Conservation (phyloP, 2,329 filamentous ascomycete genomes). For the Sporothrix inflata region DNA sequence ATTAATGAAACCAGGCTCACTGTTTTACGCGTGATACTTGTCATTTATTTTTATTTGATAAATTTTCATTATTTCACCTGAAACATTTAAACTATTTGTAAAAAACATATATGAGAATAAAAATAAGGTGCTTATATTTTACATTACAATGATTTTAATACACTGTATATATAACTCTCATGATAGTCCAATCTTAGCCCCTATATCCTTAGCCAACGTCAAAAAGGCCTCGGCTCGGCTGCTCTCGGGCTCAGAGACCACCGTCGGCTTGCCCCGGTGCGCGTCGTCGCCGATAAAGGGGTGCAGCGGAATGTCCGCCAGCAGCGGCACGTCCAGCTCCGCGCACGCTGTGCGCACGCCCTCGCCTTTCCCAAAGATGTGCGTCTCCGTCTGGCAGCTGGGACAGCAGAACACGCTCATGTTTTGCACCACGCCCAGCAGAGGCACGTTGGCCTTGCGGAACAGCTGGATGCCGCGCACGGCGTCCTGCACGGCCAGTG, state of each 20-base stretch:
- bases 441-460: conserved; percentile 76
- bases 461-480: conserved; percentile 94
- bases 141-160: no score
- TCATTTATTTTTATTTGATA: neutral
- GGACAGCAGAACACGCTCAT: conserved; percentile 87
- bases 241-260: conserved; percentile 82
- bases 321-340: conserved; percentile 73
- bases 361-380: conserved; percentile 71
- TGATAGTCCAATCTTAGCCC: conserved; percentile 47
- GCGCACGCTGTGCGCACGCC: conserved; percentile 70
- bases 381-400: conserved; percentile 72
- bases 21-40: neutral
- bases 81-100: neutral
- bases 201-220: conserved; percentile 64
- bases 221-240: conserved; percentile 73
- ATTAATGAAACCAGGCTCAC: neutral
- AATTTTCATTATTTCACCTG: neutral
- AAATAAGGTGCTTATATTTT: no score
- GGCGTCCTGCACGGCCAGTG: conserved; percentile 88
- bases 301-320: conserved; percentile 89
- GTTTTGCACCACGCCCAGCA: conserved; percentile 88
- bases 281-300: conserved; percentile 84
- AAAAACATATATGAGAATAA: no score
- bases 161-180: neutral
- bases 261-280: conserved; percentile 83